Base-by-base conservation (phyloP, 768 basidiomycete species). In the Lentinula boryana region DNA sequence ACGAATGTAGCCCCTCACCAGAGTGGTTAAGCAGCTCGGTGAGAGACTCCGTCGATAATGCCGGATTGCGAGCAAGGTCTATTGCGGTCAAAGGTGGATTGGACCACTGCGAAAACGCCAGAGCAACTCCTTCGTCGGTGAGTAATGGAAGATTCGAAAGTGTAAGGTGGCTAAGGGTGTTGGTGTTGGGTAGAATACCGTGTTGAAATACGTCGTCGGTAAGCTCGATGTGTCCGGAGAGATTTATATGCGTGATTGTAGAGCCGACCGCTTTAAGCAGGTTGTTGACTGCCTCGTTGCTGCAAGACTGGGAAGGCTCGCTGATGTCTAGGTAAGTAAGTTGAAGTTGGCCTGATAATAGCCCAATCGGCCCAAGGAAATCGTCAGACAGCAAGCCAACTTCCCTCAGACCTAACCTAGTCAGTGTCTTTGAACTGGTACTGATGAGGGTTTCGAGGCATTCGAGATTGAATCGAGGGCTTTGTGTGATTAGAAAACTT, bases 401-500 rank as follows among this genome's bases (percentile, higher is more conserved):
- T 68, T 95, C 91, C 62, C 85, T 84, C 41, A 99, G 76, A 2
- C 91, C 83, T 1, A 99, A 81, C 52, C 87, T 85, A n/a, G 72
- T 79, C 16, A 98, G 75, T 3, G 71, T 69, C 2, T 59, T 62
- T 10, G 68, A 68, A 53, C 81, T 79, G 23, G 81, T 75, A 57
- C 80, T 83, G 31, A 86, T 80, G 23, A 97, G 81, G 0, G 80
- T 69, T 12, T 77, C 68, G 60, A 90, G 72, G 67, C 89, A 92
- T 10, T 80, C 78, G 3, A 86, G 68, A 69, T 93, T 86, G 71
- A 98, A 95, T 4, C 93, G 84, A 7, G 93, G 93, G 60, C 89
- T 91, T 68, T 95, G 93, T 8, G 80, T 88, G 67, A 99, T 85
- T 43, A 88, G 77, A 73, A 98, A 91, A 6, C 81, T 82, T 65